Base-by-base conservation (phyloP, 805 yeast genomes). In the Suhomyces canberraensis region DNA sequence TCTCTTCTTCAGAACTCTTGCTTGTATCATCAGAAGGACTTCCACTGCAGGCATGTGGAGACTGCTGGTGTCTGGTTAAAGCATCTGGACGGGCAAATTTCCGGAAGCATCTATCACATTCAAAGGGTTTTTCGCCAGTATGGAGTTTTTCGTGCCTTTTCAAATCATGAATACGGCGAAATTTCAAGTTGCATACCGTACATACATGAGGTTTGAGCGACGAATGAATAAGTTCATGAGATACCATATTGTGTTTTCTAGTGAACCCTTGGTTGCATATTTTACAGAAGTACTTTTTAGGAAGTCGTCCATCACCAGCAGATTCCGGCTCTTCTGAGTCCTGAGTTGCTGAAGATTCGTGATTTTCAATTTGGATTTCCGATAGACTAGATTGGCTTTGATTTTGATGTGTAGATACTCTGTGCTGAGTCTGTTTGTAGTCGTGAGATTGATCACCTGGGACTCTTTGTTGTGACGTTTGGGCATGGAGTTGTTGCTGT, bases 71-170 rank as follows among this genome's bases (percentile, higher is more conserved):
- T 42, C 95, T 66, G 3, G 79, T 72, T 18, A 85, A 65, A 0
- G 95, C 89, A 57, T 85, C 95, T 1, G 80, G 78, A 22, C 95
- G 63, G 1, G 91, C 85, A 60, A 85, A 85, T 28, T 69, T 61
- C 31, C 83, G 69, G 11, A 74, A 73, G 60, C 95, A 85, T 31
- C 65, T 64, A 14, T 60, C 61, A 54, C 95, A 85, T 28, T 54
- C 59, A 52, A 63, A 79, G 1, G 91, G 90, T 53, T 75, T 79
- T 45, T 78, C 87, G 16, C 91, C 91, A 0, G 88, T 75, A 52
- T 85, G 95, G 24, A 81, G 66, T 56, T 81, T 81, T 39, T 75
- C 76, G 51, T 85, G 95, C 36, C 95, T 70, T 50, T 79, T 83
- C 50, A 86, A 66, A 55, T 86, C 95, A 55, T 84, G 90, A 20